Percentiles rank a stretch among this genome's conserved stretches.
Evolutionary conservation across 441 rosid genomes (phyloP).

Genomic region (Corymbia citriodora): DNA sequence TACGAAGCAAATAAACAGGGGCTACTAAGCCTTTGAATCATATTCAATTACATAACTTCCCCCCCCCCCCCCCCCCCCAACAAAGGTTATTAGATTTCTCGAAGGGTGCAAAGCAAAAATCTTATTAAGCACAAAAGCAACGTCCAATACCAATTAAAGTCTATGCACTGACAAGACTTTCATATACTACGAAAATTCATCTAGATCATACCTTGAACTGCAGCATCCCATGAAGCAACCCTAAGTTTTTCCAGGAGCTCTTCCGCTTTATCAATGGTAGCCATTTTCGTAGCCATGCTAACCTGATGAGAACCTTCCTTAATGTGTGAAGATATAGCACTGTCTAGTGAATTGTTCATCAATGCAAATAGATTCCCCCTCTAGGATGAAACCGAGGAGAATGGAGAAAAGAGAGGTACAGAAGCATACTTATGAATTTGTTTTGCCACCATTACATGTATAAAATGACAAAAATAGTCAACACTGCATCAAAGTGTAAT

Average conservation of each 20-base stretch:
- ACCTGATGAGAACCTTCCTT: background rate
- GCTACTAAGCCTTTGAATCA: background rate
- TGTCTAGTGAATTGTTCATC: background rate
- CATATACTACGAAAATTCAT: background rate
- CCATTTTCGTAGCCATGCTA: background rate
- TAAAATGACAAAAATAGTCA: too few species aligned
- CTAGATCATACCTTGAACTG: constrained; percentile 66
- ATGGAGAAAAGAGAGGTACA: too few species aligned
- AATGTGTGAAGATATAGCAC: rapidly evolving
- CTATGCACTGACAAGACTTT: background rate
- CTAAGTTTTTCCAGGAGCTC: constrained; percentile 81
- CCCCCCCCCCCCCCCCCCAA: background rate
- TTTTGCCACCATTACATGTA: too few species aligned
- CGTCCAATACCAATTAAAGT: background rate
- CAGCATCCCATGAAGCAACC: constrained; percentile 79
- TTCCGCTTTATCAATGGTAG: background rate
- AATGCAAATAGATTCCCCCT: background rate
- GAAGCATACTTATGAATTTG: too few species aligned
- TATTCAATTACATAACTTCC: background rate
- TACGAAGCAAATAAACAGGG: background rate
- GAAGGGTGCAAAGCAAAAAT: too few species aligned
- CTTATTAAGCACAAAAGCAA: background rate
- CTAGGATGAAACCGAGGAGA: background rate
- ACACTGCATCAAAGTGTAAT: too few species aligned
- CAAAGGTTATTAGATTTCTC: background rate